phyloP scores from a whole-genome alignment of 305 asterid species.

The Rubia balearica region DNA sequence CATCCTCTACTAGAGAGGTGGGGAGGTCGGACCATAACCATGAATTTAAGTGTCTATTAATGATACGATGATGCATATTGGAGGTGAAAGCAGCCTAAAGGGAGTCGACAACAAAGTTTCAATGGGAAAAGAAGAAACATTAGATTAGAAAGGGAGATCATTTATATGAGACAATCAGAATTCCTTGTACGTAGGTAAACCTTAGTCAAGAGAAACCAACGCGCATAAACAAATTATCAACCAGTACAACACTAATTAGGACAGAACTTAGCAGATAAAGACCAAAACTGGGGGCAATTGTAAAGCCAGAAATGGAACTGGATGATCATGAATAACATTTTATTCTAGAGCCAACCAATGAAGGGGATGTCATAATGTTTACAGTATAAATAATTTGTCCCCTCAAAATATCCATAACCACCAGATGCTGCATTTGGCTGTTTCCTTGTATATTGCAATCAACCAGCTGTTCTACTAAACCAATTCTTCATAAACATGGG shows the following conservation, averaged over 20 bases:
- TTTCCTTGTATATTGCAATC: neutral
- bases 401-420: neutral
- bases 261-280: neutral
- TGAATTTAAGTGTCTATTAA: neutral
- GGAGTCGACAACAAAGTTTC: neutral
- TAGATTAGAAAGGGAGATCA: neutral
- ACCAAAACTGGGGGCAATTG: neutral
- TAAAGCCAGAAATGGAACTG: slow-evolving; percentile 6
- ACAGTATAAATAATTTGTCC: neutral
- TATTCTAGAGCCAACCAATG: neutral
- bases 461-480: neutral
- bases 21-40: neutral
- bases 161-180: neutral
- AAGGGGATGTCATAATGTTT: neutral
- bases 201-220: neutral
- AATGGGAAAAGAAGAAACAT: neutral
- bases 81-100: neutral
- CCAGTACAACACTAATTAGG: neutral
- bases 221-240: neutral
- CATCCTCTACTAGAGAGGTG: neutral
- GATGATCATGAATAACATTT: neutral
- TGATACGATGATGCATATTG: neutral
- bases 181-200: neutral
- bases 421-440: neutral
- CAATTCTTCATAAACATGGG: neutral